These are phyloP conservation scores for Colletotrichum spaethianum DNA, from an alignment of 2,329 filamentous ascomycete genomes.

Conservation along the genomic window DNA sequence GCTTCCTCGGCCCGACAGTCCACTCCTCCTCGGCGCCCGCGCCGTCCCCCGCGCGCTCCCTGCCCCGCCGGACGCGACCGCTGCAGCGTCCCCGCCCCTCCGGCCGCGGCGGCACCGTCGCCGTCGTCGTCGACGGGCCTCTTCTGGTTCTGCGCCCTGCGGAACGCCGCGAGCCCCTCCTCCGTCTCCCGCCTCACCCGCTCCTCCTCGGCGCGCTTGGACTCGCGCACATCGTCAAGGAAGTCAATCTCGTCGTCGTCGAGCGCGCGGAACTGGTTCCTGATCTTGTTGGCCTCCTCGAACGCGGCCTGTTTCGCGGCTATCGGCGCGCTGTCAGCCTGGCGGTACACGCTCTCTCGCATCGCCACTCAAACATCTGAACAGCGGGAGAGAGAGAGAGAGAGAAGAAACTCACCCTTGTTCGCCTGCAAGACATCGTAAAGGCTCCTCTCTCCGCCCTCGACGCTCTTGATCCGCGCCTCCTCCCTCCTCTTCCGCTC, in stretches of 20 bases:
- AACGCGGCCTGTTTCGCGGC: conserved; percentile 87
- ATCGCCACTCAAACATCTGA: not conserved
- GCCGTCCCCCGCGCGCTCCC: conserved; percentile 29
- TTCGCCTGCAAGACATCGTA: conserved; percentile 86
- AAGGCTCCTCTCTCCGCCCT: conserved; percentile 71
- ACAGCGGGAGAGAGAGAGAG: conserved; percentile 17
- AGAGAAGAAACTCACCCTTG: conserved; percentile 70
- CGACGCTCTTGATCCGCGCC: conserved; percentile 58
- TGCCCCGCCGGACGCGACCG: conserved; percentile 47
- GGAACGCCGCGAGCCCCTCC: conserved; percentile 69
- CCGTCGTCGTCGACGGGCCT: conserved; percentile 41
- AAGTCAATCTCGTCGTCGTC: conserved; percentile 87
- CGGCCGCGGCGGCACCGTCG: not conserved
- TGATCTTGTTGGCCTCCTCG: conserved; percentile 79
- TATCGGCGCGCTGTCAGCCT: conserved; percentile 47
- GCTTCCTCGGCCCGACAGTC: conserved; percentile 54
- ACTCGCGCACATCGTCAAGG: conserved; percentile 71
- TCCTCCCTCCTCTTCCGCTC: conserved; percentile 69
- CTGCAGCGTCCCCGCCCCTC: conserved; percentile 43
- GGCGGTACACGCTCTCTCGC: not conserved
- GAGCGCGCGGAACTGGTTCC: conserved; percentile 83
- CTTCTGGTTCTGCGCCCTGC: conserved; percentile 58
- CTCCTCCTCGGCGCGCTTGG: conserved; percentile 68
- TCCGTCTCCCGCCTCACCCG: conserved; percentile 68
- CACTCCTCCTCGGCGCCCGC: conserved; percentile 48